Evolutionary conservation across 2,329 filamentous ascomycete genomes (phyloP).

Genomic region (Fusarium nygamai): DNA sequence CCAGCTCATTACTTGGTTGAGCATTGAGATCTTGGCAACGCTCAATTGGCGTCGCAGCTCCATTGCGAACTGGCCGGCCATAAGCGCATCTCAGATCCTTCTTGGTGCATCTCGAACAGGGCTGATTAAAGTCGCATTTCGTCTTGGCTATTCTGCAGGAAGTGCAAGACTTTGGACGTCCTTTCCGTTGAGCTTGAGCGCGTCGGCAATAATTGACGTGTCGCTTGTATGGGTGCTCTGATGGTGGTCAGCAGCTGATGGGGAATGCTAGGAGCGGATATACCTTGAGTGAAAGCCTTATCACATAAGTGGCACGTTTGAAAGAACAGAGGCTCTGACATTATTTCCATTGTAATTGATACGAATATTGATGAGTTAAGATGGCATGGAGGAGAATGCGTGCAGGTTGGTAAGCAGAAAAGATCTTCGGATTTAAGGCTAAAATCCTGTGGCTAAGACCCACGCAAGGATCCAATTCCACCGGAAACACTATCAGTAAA

Average conservation of each 20-base stretch:
- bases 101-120: slow-evolving; percentile 32
- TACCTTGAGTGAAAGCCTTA: slow-evolving; percentile 37
- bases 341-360: not conserved
- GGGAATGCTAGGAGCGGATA: fast-evolving
- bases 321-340: not conserved
- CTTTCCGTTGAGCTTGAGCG: slow-evolving; percentile 39
- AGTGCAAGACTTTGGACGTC: slow-evolving; percentile 36
- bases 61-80: not conserved
- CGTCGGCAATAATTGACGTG: slow-evolving; percentile 42
- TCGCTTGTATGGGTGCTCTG: slow-evolving; percentile 38
- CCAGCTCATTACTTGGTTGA: not conserved
- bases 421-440: slow-evolving; percentile 18
- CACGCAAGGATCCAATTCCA: not conserved
- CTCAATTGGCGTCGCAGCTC: fast-evolving
- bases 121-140: slow-evolving; percentile 39
- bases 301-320: slow-evolving; percentile 32
- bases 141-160: slow-evolving; percentile 35
- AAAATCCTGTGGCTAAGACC: not conserved
- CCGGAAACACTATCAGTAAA: not conserved
- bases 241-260: not conserved
- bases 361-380: too few relatives aligned
- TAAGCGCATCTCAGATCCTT: slow-evolving; percentile 30
- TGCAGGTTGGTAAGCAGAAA: slow-evolving; percentile 3
- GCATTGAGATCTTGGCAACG: fast-evolving
- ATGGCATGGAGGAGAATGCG: too few relatives aligned